phyloP scores from a whole-genome alignment of 805 yeast species.

The Monosporozyma yasuniensis region DNA sequence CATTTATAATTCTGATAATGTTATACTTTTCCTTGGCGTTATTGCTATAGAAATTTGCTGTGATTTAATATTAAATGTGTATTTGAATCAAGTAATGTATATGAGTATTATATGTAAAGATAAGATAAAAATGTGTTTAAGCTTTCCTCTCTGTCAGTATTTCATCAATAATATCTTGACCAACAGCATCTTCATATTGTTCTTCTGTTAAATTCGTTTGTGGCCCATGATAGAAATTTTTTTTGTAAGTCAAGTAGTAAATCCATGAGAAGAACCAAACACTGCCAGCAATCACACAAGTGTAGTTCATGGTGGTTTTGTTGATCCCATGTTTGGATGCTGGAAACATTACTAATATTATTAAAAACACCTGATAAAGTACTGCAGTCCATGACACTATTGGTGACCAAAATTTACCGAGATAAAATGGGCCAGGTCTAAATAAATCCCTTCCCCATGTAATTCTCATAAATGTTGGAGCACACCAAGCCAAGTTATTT shows the following conservation, averaged over 20 bases:
- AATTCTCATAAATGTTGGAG: constrained; percentile 32
- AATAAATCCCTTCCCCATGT: constrained; percentile 43
- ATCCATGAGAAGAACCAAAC: constrained; percentile 47
- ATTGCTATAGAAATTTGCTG: too few relatives aligned
- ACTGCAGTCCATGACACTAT: constrained; percentile 40
- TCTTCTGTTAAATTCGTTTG: constrained; percentile 28
- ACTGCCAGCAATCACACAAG: constrained; percentile 55
- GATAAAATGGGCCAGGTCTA: constrained; percentile 57
- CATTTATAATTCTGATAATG: too few relatives aligned
- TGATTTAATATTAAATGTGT: too few relatives aligned
- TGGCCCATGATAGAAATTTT: constrained; percentile 52
- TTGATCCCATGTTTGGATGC: constrained; percentile 25
- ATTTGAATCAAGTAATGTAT: too few relatives aligned
- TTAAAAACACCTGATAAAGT: constrained; percentile 43
- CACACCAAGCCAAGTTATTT: constrained; percentile 35
- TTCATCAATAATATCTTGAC: constrained; percentile 18
- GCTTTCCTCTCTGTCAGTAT: constrained; percentile 9
- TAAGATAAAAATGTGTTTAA: too few relatives aligned
- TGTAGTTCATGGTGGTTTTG: constrained; percentile 56
- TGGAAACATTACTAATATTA: constrained; percentile 58
- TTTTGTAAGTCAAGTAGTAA: constrained; percentile 46
- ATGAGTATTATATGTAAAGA: too few relatives aligned
- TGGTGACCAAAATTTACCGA: constrained; percentile 44
- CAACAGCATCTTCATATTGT: constrained; percentile 23
- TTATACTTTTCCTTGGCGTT: too few relatives aligned